Percentiles rank a stretch among this genome's conserved stretches.
Conservation (phyloP, 2,329 filamentous ascomycete genomes). For the Fusarium sp. region DNA sequence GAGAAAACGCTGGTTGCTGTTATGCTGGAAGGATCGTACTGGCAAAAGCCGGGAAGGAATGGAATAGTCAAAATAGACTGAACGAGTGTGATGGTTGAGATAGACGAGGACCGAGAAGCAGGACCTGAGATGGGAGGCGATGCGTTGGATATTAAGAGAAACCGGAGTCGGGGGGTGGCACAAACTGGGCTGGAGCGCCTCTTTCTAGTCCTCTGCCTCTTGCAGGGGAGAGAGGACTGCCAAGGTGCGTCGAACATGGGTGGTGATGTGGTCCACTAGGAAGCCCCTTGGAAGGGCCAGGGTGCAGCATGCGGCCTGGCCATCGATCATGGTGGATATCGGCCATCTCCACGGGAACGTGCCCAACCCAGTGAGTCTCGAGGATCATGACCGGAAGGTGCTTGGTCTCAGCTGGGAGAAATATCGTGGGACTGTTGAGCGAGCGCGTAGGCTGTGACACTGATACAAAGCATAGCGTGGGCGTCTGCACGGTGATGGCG, state of each 20-base stretch:
- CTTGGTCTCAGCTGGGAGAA: conserved; percentile 1
- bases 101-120: conserved; percentile 37
- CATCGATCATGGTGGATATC: conserved; percentile 28
- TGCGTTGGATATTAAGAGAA: conserved; percentile 44
- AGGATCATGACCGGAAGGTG: conserved; percentile 1
- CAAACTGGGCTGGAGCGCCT: conserved; percentile 35
- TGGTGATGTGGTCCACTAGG: conserved; percentile 35
- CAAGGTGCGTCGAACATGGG: conserved; percentile 35
- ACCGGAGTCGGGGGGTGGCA: conserved; percentile 35
- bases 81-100: conserved; percentile 37
- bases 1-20: conserved; percentile 34
- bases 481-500: conserved; percentile 6
- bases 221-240: conserved; percentile 42
- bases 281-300: conserved; percentile 32
- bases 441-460: background rate
- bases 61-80: conserved; percentile 44
- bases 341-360: conserved; percentile 17
- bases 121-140: conserved; percentile 30
- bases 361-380: conserved; percentile 9
- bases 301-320: conserved; percentile 11
- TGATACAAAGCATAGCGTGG: background rate
- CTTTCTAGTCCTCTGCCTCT: conserved; percentile 36
- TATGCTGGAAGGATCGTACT: conserved; percentile 45
- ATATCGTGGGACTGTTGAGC: conserved; percentile 2
- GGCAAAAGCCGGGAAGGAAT: conserved; percentile 43